A percentile compares a stretch with the other conserved stretches of the same genome.
These are phyloP conservation scores for Deinandra increscens DNA, from an alignment of 129 eudicot genomes.

Conservation along the genomic window DNA sequence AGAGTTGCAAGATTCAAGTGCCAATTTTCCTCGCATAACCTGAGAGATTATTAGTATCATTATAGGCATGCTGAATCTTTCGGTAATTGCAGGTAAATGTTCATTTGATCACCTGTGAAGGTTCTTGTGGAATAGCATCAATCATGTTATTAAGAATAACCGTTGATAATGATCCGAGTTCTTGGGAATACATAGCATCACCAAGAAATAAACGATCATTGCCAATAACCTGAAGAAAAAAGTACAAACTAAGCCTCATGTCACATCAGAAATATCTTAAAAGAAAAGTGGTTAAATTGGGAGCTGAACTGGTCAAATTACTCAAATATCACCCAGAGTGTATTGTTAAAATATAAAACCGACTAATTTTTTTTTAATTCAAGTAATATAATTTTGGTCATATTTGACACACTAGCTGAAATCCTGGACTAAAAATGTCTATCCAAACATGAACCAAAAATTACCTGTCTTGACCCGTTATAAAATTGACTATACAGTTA, in stretches of 20 bases:
- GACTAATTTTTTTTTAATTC: neutral
- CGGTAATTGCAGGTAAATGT: neutral
- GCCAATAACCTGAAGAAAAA: slow-evolving; percentile 48
- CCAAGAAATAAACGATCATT: slow-evolving; percentile 51
- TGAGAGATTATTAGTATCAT: slow-evolving; percentile 28
- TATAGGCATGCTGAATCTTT: neutral
- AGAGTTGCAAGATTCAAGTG: slow-evolving; percentile 84
- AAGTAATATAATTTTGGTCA: neutral
- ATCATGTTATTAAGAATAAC: slow-evolving; percentile 41
- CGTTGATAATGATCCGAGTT: slow-evolving; percentile 47
- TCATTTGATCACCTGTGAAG: slow-evolving; percentile 46
- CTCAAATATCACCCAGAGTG: neutral
- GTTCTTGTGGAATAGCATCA: slow-evolving; percentile 49
- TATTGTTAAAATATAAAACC: neutral
- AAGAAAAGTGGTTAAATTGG: neutral
- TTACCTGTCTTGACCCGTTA: neutral
- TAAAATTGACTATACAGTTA: neutral
- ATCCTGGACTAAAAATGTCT: neutral
- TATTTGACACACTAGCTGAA: neutral
- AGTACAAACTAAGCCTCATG: no score
- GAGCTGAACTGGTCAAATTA: neutral
- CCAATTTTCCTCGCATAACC: slow-evolving; percentile 72
- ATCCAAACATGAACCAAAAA: neutral
- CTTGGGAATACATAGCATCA: slow-evolving; percentile 39
- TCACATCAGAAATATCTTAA: neutral